A percentile compares a stretch with the other conserved stretches of the same genome.
Evolutionary conservation across 2,329 filamentous ascomycete genomes (phyloP).

Genomic region (Ophiostoma angusticollis): DNA sequence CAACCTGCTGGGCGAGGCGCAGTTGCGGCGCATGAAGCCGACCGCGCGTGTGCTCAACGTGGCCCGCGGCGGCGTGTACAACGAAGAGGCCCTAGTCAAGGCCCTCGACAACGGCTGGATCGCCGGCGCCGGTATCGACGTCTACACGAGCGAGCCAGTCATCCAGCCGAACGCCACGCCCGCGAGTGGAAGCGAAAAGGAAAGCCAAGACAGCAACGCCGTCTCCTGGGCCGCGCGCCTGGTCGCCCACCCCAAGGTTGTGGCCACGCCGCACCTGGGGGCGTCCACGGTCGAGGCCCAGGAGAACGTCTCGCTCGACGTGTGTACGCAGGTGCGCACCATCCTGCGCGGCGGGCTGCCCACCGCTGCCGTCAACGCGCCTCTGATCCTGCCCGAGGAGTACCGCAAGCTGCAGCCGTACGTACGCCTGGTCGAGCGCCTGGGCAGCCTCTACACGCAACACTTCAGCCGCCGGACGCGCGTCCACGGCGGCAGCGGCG

Average conservation of each 20-base stretch:
- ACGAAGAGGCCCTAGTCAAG: conserved; percentile 58
- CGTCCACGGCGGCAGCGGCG: neutral
- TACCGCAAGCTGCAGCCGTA: conserved; percentile 67
- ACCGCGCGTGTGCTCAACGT: conserved; percentile 68
- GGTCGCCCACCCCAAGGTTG: conserved; percentile 56
- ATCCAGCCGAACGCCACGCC: conserved; percentile 21
- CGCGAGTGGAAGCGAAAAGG: too few species aligned
- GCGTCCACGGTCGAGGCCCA: conserved; percentile 73
- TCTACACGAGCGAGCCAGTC: conserved; percentile 65
- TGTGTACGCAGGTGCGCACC: conserved; percentile 65
- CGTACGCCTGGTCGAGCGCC: conserved; percentile 62
- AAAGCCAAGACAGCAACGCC: too few species aligned
- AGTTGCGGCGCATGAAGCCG: conserved; percentile 59
- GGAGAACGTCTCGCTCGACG: conserved; percentile 72
- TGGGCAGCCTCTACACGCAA: conserved; percentile 68
- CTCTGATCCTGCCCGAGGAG: conserved; percentile 69
- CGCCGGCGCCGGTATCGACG: conserved; percentile 65
- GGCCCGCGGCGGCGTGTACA: conserved; percentile 66
- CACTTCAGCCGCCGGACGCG: conserved; percentile 42
- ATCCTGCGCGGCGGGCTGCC: conserved; percentile 63
- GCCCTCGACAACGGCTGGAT: conserved; percentile 60
- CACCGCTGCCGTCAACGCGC: conserved; percentile 66
- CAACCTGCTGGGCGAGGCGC: conserved; percentile 55
- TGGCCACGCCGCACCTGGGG: conserved; percentile 68
- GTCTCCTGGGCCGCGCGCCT: conserved; percentile 48